Base-by-base conservation (phyloP, 2,329 filamentous ascomycete genomes). In the Hymenoscyphus linearis region DNA sequence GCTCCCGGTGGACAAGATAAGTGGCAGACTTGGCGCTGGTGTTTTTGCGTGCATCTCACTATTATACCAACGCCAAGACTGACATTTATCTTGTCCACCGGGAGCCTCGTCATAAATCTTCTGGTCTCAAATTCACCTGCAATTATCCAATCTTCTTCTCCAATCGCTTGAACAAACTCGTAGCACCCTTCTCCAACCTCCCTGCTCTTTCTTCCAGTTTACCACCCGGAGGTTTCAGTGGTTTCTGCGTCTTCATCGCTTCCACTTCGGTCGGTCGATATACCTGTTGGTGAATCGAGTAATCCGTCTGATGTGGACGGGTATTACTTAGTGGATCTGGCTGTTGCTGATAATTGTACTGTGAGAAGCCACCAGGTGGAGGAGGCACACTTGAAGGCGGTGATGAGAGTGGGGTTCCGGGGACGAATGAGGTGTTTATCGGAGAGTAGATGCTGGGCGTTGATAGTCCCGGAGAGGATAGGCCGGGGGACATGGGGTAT, bases 81-180 rank as follows among this genome's bases (percentile, higher is more conserved):
- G n/a, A n/a, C n/a, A n/a, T n/a, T n/a, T n/a, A n/a, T n/a, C n/a
- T n/a, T n/a, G n/a, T n/a, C n/a, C n/a, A 4, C 37, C 16, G 10
- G 2, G 16, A 44, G 18, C 18, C 9, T 16, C 9, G n/a, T 25
- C 18, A 18, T 47, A 50, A 50, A 50, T 47, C 18, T 9, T 18
- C 44, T 25, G 18, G 4, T 50, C 44, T 13, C 18, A 50, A 13
- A 47, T 18, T 22, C 3, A 13, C 12, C 9, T 18, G 9, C 16
- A 7, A 31, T 61, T 66, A 73, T 12, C 71, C 72, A 65, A 71
- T 70, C 64, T 70, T 89, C 84, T 90, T 91, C 77, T 92, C 89
- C 74, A 92, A 81, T 76, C 87, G 90, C 81, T 88, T 91, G 66
- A 92, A 74, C 78, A 91, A 87, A 6, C 86, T 85, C 31, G 84